A percentile compares a stretch with the other conserved stretches of the same genome.
phyloP scores from a whole-genome alignment of 441 rosid species.

The Populus hybrid region DNA sequence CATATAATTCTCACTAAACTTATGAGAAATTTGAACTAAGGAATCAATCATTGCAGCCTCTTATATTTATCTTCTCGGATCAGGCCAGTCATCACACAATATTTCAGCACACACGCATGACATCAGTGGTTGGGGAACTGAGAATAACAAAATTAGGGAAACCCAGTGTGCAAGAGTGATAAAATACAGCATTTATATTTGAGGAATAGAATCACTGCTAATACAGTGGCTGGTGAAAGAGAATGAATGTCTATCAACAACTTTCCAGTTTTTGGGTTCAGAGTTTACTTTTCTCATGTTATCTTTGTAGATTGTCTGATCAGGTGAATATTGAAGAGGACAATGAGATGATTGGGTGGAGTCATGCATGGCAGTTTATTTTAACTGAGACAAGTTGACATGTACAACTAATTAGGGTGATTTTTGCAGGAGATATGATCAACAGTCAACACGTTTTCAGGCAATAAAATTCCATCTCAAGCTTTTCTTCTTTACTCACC shows the following conservation, averaged over 20 bases:
- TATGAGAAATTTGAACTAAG: constrained; percentile 11
- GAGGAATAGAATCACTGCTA: neutral
- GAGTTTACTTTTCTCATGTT: neutral
- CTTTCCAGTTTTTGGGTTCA: neutral
- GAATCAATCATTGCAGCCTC: neutral
- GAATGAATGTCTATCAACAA: neutral
- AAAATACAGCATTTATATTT: neutral
- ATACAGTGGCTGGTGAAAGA: neutral
- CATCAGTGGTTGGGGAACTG: neutral
- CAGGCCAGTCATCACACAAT: neutral
- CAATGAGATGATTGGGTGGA: neutral
- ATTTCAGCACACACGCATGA: neutral
- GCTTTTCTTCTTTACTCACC: constrained; percentile 50
- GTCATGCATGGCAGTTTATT: neutral
- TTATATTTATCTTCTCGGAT: neutral
- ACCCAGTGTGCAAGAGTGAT: neutral
- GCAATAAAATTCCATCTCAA: neutral
- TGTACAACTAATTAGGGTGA: neutral
- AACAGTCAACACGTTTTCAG: neutral
- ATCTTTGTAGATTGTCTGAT: neutral
- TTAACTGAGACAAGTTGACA: neutral
- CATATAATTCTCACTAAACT: constrained; percentile 6
- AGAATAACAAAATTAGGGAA: neutral
- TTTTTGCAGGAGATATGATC: neutral
- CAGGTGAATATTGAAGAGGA: neutral